phyloP scores from a whole-genome alignment of 352 stramenopile genomes.

The Globisporangium radiosum region DNA sequence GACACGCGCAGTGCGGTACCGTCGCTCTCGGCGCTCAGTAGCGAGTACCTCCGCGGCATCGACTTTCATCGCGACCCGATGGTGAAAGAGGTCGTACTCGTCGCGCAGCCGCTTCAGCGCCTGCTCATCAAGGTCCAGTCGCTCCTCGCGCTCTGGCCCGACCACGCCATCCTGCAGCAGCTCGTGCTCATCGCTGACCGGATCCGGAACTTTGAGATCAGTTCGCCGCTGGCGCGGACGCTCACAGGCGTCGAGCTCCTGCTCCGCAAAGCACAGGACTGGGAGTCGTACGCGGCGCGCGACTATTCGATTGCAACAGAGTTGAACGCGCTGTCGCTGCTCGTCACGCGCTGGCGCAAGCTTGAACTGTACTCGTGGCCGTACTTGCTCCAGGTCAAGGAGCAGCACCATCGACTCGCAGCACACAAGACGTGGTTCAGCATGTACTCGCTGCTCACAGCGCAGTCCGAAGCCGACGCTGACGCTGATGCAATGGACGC shows the following conservation, averaged over 20 bases:
- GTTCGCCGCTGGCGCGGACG: constrained; percentile 83
- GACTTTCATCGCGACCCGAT: constrained; percentile 94
- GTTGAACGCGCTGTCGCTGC: constrained; percentile 85
- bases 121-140: constrained; percentile 88
- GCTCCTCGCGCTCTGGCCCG: constrained; percentile 93
- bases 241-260: constrained; percentile 95
- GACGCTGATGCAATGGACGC: background rate
- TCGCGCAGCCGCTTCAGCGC: constrained; percentile 80
- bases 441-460: constrained; percentile 85
- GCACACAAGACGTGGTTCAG: constrained; percentile 85
- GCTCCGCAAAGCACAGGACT: constrained; percentile 96
- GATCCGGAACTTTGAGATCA: constrained; percentile 86
- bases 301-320: constrained; percentile 90
- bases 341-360: constrained; percentile 97
- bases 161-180: constrained; percentile 95
- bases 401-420: constrained; percentile 62
- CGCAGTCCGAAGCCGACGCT: constrained; percentile 59
- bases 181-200: constrained; percentile 88
- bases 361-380: constrained; percentile 98
- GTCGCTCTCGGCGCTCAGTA: constrained; percentile 49
- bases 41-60: constrained; percentile 70
- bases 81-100: constrained; percentile 89
- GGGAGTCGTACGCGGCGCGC: constrained; percentile 94
- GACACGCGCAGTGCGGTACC: constrained; percentile 32
- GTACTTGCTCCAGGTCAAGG: constrained; percentile 88